Evolutionary conservation across 1,284 basidiomycete species (phyloP).

Genomic region (Ceratobasidium papillatum): DNA sequence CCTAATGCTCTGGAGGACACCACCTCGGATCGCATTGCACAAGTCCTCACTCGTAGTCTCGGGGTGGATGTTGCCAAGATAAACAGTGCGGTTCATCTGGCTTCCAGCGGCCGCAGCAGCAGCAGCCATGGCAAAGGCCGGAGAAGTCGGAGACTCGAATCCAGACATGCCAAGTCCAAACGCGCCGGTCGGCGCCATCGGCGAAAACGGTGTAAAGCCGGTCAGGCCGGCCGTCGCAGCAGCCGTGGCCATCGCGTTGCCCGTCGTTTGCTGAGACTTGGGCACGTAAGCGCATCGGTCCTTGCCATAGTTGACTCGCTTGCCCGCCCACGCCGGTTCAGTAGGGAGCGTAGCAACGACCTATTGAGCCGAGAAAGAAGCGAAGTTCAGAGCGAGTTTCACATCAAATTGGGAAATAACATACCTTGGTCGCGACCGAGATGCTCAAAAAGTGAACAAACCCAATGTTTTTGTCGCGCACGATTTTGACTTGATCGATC

Average conservation of each 20-base stretch:
- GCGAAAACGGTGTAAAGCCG: slow-evolving; percentile 54
- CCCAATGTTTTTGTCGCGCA: slow-evolving; percentile 95
- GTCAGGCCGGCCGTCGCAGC: slow-evolving; percentile 55
- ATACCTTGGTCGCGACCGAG: slow-evolving; percentile 88
- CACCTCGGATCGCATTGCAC: slow-evolving; percentile 92
- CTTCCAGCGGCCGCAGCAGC: slow-evolving; percentile 52
- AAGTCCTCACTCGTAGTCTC: slow-evolving; percentile 92
- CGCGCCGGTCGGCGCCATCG: slow-evolving; percentile 51
- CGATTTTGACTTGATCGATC: slow-evolving; percentile 98
- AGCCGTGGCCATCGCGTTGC: slow-evolving; percentile 18
- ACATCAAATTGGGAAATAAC: slow-evolving; percentile 39
- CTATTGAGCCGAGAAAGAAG: slow-evolving; percentile 54
- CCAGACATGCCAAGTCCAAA: slow-evolving; percentile 61
- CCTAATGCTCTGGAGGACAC: slow-evolving; percentile 87
- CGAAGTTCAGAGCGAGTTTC: slow-evolving; percentile 30
- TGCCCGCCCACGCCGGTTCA: slow-evolving; percentile 91
- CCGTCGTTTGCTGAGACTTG: slow-evolving; percentile 82
- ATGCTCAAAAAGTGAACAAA: slow-evolving; percentile 97
- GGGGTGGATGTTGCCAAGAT: slow-evolving; percentile 92
- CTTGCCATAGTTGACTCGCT: slow-evolving; percentile 94
- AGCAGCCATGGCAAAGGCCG: slow-evolving; percentile 50
- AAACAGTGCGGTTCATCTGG: slow-evolving; percentile 86
- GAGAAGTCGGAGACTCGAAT: slow-evolving; percentile 56
- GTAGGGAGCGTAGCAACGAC: slow-evolving; percentile 89
- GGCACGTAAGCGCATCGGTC: slow-evolving; percentile 95